Evolutionary conservation across 495 filamentous ascomycete genomes (phyloP).

Genomic region (Geoglossum glabrum): DNA sequence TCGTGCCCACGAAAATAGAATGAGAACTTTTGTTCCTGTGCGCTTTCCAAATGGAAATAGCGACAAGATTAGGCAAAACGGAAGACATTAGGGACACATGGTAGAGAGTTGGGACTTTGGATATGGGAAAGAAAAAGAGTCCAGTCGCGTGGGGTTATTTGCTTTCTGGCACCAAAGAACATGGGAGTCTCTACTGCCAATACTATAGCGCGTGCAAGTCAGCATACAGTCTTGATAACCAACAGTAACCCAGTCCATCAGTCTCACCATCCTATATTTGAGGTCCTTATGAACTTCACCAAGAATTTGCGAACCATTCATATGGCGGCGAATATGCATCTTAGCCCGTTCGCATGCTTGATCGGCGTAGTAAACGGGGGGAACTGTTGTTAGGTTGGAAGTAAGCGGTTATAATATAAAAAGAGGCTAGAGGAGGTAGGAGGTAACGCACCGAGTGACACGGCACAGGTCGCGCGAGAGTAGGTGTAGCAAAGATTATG

Average conservation of each 20-base stretch:
- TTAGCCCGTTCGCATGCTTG: constrained; percentile 50
- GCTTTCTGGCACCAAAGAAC: too few species aligned
- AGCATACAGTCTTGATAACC: too few species aligned
- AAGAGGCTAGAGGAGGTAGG: neutral
- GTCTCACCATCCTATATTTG: constrained; percentile 1
- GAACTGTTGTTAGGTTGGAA: constrained; percentile 12
- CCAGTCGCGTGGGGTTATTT: too few species aligned
- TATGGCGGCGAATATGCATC: constrained; percentile 31
- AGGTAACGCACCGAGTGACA: constrained; percentile 35
- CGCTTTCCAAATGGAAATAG: too few species aligned
- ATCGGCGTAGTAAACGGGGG: constrained; percentile 71
- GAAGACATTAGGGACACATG: too few species aligned
- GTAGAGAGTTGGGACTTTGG: too few species aligned
- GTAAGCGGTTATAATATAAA: neutral
- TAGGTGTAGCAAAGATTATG: constrained; percentile 63
- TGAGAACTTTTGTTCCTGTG: too few species aligned
- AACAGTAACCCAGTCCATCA: neutral
- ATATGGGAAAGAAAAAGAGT: too few species aligned
- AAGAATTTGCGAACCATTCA: neutral
- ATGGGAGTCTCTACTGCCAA: neutral
- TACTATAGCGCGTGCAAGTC: neutral
- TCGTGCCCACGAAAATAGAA: too few species aligned
- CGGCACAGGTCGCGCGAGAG: constrained; percentile 60
- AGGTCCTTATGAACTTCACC: constrained; percentile 1
- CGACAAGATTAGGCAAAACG: too few species aligned